These are phyloP conservation scores for Rosellinia necatrix DNA, from an alignment of 2,329 filamentous ascomycete species.

Conservation along the genomic window DNA sequence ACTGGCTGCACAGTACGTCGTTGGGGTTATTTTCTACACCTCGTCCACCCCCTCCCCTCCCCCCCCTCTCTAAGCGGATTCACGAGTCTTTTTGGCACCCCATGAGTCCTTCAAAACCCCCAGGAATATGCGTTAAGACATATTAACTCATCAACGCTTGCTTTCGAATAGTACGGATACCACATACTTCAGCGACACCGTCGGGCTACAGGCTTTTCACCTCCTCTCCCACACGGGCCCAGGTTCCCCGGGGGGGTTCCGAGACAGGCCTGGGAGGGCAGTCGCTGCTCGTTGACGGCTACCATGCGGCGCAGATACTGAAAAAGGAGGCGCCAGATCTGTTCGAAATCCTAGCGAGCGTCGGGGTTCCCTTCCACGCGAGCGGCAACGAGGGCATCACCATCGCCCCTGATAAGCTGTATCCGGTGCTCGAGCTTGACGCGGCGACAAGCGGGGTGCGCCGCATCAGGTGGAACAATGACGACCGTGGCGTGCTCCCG, in stretches of 20 bases:
- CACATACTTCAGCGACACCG: conserved; percentile 93
- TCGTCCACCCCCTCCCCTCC: no score
- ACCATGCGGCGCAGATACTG: conserved; percentile 70
- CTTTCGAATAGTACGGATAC: conserved; percentile 71
- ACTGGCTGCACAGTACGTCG: conserved; percentile 68
- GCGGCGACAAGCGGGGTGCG: conserved; percentile 42
- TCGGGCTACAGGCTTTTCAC: conserved; percentile 91
- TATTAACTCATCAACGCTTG: not conserved
- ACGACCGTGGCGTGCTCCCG: conserved; percentile 76
- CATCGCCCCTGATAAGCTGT: conserved; percentile 71
- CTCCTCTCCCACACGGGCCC: conserved; percentile 71
- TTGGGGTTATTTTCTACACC: not conserved
- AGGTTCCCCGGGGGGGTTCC: conserved; percentile 21
- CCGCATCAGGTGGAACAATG: conserved; percentile 90
- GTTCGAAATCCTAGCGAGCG: conserved; percentile 61
- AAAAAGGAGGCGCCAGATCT: conserved; percentile 55
- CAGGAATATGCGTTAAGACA: no score
- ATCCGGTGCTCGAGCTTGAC: conserved; percentile 73
- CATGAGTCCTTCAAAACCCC: no score
- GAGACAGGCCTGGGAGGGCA: conserved; percentile 63
- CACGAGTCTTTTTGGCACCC: not conserved
- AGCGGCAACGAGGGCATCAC: conserved; percentile 85
- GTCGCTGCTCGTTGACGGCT: conserved; percentile 85
- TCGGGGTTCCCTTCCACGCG: conserved; percentile 77
- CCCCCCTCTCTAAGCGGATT: not conserved